These are phyloP conservation scores for Cyclotella choctawhatcheeana DNA, from an alignment of 108 stramenopile genomes.

Conservation along the genomic window DNA sequence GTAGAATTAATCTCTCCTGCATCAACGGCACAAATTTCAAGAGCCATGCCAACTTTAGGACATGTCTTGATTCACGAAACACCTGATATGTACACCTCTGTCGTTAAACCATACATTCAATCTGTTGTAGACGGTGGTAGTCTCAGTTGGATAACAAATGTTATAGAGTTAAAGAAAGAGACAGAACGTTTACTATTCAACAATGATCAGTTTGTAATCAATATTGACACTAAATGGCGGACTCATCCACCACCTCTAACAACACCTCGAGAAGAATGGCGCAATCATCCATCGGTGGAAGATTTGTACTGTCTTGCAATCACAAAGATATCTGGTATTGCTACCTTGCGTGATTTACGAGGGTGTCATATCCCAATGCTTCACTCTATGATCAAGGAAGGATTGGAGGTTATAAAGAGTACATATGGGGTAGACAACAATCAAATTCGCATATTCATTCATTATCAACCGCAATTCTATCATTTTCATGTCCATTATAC, in stretches of 20 bases:
- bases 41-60: conserved; percentile 56
- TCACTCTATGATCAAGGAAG: conserved; percentile 46
- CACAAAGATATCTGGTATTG: conserved; percentile 48
- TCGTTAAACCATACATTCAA: conserved; percentile 51
- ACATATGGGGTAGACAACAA: conserved; percentile 64
- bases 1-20: conserved; percentile 68
- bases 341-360: conserved; percentile 66
- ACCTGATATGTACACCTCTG: conserved; percentile 48
- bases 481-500: conserved; percentile 84
- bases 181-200: conserved; percentile 66
- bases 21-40: conserved; percentile 45
- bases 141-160: conserved; percentile 56
- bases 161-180: conserved; percentile 60
- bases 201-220: conserved; percentile 64
- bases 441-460: conserved; percentile 70
- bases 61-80: conserved; percentile 55
- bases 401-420: conserved; percentile 54
- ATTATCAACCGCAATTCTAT: conserved; percentile 83
- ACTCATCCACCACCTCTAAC: conserved; percentile 57
- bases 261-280: conserved; percentile 47
- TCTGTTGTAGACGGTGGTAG: conserved; percentile 55
- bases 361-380: conserved; percentile 65
- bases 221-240: conserved; percentile 84
- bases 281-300: conserved; percentile 28
- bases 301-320: conserved; percentile 80